phyloP scores from a whole-genome alignment of 495 filamentous ascomycete genomes.

The Talaromyces liani region DNA sequence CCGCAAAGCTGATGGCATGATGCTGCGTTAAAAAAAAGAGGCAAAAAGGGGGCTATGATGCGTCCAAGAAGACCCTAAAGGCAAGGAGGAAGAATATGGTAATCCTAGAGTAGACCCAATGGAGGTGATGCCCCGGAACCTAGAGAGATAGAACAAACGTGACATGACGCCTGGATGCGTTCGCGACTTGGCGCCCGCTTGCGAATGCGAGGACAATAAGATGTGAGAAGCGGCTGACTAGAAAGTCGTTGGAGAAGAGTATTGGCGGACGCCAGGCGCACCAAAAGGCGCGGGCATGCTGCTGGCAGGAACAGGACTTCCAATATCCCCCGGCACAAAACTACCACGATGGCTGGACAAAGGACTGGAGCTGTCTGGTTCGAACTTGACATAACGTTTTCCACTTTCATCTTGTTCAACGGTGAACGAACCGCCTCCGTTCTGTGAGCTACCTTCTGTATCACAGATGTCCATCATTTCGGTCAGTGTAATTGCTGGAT shows the following conservation, averaged over 20 bases:
- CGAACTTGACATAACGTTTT: slow-evolving; percentile 54
- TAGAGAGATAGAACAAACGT: background rate
- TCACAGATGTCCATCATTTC: slow-evolving; percentile 89
- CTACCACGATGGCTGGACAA: slow-evolving; percentile 31
- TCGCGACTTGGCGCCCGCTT: background rate
- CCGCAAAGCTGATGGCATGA: slow-evolving; percentile 9
- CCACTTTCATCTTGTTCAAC: slow-evolving; percentile 45
- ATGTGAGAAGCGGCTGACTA: slow-evolving; percentile 11
- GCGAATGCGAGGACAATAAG: background rate
- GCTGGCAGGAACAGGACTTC: slow-evolving; percentile 38
- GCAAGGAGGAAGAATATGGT: background rate
- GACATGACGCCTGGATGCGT: slow-evolving; percentile 4
- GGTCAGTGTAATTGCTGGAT: slow-evolving; percentile 52
- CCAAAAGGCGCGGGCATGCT: slow-evolving; percentile 35
- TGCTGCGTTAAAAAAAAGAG: slow-evolving; percentile 3
- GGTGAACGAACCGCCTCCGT: slow-evolving; percentile 81
- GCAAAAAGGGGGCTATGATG: slow-evolving; percentile 6
- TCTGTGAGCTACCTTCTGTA: slow-evolving; percentile 76
- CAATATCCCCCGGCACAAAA: slow-evolving; percentile 43
- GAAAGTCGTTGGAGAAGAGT: slow-evolving; percentile 32
- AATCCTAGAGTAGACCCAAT: background rate
- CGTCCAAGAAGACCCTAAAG: slow-evolving; percentile 1
- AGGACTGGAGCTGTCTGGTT: slow-evolving; percentile 41
- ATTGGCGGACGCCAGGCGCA: slow-evolving; percentile 33
- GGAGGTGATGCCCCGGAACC: background rate